These are phyloP conservation scores for Trametes coccinea DNA, from an alignment of 768 basidiomycete species.

Conservation along the genomic window DNA sequence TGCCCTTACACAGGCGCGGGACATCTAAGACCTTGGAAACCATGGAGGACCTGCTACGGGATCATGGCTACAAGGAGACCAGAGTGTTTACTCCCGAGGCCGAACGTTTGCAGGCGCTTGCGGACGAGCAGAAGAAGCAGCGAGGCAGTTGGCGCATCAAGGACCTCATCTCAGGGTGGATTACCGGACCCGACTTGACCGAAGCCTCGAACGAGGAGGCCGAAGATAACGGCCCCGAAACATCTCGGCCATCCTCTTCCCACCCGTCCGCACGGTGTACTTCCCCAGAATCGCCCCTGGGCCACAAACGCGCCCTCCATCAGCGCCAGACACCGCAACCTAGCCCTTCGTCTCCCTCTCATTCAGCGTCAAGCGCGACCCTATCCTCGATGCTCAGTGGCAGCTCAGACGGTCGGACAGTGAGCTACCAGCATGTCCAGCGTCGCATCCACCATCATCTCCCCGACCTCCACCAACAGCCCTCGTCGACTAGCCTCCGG, in stretches of 20 bases:
- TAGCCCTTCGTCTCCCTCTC: slow-evolving; percentile 17
- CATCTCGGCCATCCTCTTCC: background rate
- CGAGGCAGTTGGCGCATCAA: slow-evolving; percentile 42
- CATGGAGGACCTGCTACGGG: slow-evolving; percentile 80
- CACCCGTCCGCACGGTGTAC: slow-evolving; percentile 8
- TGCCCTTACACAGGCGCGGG: slow-evolving; percentile 76
- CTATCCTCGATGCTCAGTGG: slow-evolving; percentile 21
- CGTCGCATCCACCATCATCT: slow-evolving; percentile 18
- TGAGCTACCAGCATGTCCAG: slow-evolving; percentile 21
- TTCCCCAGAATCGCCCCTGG: slow-evolving; percentile 21
- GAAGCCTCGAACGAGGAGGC: slow-evolving; percentile 6
- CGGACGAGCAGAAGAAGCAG: slow-evolving; percentile 29
- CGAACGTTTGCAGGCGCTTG: slow-evolving; percentile 46
- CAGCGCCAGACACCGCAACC: background rate
- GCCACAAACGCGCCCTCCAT: slow-evolving; percentile 9
- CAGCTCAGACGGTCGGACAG: slow-evolving; percentile 17
- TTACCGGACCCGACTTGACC: slow-evolving; percentile 39
- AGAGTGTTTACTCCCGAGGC: slow-evolving; percentile 85
- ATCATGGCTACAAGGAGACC: slow-evolving; percentile 93
- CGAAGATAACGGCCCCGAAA: slow-evolving; percentile 9
- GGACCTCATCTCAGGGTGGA: slow-evolving; percentile 64
- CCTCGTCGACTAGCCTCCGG: slow-evolving; percentile 23
- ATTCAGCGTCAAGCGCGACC: slow-evolving; percentile 21
- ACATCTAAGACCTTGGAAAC: slow-evolving; percentile 81
- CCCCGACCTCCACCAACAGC: slow-evolving; percentile 21